A percentile compares a stretch with the other conserved stretches of the same genome.
phyloP scores from a whole-genome alignment of 2,329 filamentous ascomycete genomes.

The Pestalotiopsis sp. region DNA sequence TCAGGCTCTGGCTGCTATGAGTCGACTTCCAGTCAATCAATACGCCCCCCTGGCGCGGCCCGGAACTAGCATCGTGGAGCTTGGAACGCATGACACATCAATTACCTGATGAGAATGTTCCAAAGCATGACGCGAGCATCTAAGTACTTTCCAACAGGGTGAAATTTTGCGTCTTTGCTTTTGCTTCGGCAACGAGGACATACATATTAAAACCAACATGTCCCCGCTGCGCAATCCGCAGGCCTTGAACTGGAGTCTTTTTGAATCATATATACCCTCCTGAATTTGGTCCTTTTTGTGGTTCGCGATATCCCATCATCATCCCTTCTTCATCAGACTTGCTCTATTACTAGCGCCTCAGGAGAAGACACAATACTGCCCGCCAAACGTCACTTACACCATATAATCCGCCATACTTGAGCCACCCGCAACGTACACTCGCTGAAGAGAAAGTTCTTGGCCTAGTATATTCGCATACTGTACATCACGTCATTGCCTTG shows the following conservation, averaged over 20 bases:
- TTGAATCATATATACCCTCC: background rate
- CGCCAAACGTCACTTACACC: background rate
- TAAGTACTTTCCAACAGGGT: conserved; percentile 1
- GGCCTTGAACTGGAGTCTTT: background rate
- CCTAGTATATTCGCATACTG: background rate
- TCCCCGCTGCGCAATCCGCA: background rate
- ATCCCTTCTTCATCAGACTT: background rate
- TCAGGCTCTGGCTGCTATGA: conserved; percentile 1
- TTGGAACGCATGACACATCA: conserved; percentile 24
- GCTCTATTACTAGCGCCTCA: background rate
- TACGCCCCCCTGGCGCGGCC: conserved; percentile 5
- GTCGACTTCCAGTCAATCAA: background rate
- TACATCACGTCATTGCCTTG: background rate
- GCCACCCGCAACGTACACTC: background rate
- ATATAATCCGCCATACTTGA: background rate
- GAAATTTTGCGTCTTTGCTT: background rate
- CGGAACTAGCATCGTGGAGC: conserved; percentile 2
- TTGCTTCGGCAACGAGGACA: background rate
- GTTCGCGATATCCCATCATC: background rate
- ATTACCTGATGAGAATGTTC: conserved; percentile 26
- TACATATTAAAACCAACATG: conserved; percentile 4
- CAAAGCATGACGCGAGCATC: conserved; percentile 20
- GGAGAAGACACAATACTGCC: background rate
- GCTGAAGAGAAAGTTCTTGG: background rate
- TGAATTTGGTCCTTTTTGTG: background rate